Conservation (phyloP, 2,329 filamentous ascomycete species). For the Hypoxylon sp. region DNA sequence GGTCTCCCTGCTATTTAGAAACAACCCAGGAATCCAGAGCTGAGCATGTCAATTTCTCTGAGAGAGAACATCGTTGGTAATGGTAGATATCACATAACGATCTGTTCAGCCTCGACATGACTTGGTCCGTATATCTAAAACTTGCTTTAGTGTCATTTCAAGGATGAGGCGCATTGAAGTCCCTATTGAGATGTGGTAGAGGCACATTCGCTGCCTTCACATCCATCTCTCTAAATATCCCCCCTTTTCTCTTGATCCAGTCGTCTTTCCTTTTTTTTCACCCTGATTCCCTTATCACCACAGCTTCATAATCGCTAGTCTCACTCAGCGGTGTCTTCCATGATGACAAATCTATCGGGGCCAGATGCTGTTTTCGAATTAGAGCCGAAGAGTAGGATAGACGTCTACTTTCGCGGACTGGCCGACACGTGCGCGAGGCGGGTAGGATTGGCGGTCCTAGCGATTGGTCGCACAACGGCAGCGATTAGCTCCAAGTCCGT, state of each 20-base stretch:
- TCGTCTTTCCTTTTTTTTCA: not conserved
- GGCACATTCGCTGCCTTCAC: not conserved
- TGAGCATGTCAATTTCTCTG: not conserved
- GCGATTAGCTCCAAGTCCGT: not conserved
- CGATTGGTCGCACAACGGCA: not conserved
- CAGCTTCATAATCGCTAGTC: not conserved
- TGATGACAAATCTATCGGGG: not conserved
- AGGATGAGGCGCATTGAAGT: not conserved
- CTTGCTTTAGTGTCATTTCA: not conserved
- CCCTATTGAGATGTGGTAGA: not conserved
- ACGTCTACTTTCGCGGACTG: not conserved
- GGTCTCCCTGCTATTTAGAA: not conserved
- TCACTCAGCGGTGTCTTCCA: not conserved
- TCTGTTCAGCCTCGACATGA: not conserved
- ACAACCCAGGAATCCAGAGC: not conserved
- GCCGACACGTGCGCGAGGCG: not conserved
- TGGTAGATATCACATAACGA: not conserved
- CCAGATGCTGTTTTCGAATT: not conserved
- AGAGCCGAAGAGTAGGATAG: not conserved
- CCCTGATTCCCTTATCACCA: not conserved
- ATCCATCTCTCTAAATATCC: not conserved
- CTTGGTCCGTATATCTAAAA: not conserved
- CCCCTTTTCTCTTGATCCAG: not conserved
- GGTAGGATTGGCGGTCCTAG: not conserved
- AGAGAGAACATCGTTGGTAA: not conserved